Base-by-base conservation (phyloP, 352 stramenopile genomes). In the Globisporangium yorkense region DNA sequence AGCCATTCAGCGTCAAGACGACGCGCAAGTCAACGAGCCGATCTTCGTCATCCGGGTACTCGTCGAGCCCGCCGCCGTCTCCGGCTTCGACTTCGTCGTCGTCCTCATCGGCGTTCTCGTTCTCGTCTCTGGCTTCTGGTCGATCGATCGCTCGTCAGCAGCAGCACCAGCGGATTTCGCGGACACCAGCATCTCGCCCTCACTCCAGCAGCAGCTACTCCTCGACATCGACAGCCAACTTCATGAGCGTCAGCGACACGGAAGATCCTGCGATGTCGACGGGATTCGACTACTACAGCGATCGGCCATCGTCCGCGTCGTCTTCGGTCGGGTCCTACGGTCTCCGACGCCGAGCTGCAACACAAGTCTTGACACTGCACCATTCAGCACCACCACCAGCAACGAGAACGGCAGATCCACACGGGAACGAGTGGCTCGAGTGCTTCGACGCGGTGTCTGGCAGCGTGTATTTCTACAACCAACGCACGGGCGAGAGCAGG, bases 391-490 rank as follows among this genome's bases (percentile, higher is more conserved):
- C 44, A 46, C 12, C 37, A 35, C 9, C 15, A 48, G 5, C 21
- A 37, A 3, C 8, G 24, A 39, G 33, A 27, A 18, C n/a, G 24
- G 3, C 21, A n/a, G 37, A 31, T 12, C 31, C 37, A 20, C 27
- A 20, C 24, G 31, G 51, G 20, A 44, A 9, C 45, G 66, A 73
- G 39, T 92, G 79, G 80, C 64, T 90, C 44, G 68, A 85, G 47
- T 89, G 75, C 61, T 67, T 83, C 40, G 81, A 93, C 59, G 60
- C 77, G 31, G 52, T 62, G 27, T 77, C 67, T 3, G 74, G 77
- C 24, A 82, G 67, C 29, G 57, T 63, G 16, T 92, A 93, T 50
- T 85, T 81, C 68, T 90, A 90, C 66, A 90, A 87, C 62, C 78
- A 84, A 39, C 64, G 64, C 61, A 92, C 77, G 27, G 81, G 77